Base-by-base conservation (phyloP, 2,329 filamentous ascomycete genomes). In the Colletotrichum phormii region DNA sequence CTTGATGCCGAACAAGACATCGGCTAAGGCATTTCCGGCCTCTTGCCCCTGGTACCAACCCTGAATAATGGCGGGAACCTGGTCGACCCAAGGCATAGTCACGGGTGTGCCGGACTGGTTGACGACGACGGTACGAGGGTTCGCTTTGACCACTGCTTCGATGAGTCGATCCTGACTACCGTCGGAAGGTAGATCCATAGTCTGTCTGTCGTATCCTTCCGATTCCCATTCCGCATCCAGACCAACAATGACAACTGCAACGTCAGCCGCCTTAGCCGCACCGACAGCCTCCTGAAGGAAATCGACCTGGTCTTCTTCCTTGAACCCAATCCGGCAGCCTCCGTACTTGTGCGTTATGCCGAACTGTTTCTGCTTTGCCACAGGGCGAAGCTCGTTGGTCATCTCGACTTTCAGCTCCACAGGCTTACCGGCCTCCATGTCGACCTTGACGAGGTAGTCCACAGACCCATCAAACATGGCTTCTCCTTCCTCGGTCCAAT, bases 21-120 rank as follows among this genome's bases (percentile, higher is more conserved):
- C 91, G 3, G 90, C 91, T 64, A 94, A 89, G 0, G 90, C 91
- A 75, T 93, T 92, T 0, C 92, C 92, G 4, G 90, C 89, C 80
- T 94, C 92, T 76, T 94, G 91, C 13, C 92, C 92, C 73, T 91
- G 90, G 76, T 93, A 94, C 92, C 91, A 94, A 90, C 93, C 89
- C 78, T 95, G 92, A 0, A 95, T 78, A 35, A 95, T 90, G 1
- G 91, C 89, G 3, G 91, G 89, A 3, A 92, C 90, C 26, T 86
- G 81, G 74, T 89, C 85, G 1, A 86, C 89, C 93, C 92, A 95
- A 18, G 92, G 92, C 91, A 94, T 91, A 1, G 88, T 87, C 18
- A 93, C 88, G 0, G 91, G 90, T 5, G 90, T 91, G n/a, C 91
- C 91, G 0, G 91, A 92, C 74, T 93, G 91, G 78, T 91, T 91